Evolutionary conservation across 768 basidiomycete genomes (phyloP), one percentile per base, ranked within the genome.

Genomic region (Brasilioporus rufonigricans): DNA sequence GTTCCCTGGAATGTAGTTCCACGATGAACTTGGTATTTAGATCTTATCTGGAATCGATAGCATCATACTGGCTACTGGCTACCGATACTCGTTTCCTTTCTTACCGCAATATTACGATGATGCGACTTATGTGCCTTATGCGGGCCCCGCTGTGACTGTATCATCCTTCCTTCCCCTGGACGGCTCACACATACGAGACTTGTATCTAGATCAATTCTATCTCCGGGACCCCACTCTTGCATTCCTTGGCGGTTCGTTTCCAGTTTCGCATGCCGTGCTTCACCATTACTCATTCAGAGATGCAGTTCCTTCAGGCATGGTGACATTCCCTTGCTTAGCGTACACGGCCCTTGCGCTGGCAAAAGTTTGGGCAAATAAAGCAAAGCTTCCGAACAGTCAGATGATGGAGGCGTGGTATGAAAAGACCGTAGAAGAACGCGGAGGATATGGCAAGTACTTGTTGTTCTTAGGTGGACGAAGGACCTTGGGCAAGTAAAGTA

Each of bases 171-270:
- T 62, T 16, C 43, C 57, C 2, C 29, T 52, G 4, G n/a, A 40
- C 6, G 48, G 48, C 48, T 31, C 44, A 5, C 24, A 61, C 27
- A 16, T 62, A 16, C 52, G 60, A 39, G 59, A 58, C 14, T 23
- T 61, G 43, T 58, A 61, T 43, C 57, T 61, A 13, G 57, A 61
- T 27, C 18, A 53, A 10, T 61, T 62, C 29, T 57, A 62, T 19
- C 31, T 53, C 27, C 27, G 3, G 5, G 60, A 62, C 38, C 61
- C 56, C 23, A 62, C 53, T 2, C n/a, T n/a, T n/a, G n/a, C n/a
- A n/a, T n/a, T n/a, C n/a, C n/a, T n/a, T n/a, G n/a, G n/a, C n/a
- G n/a, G n/a, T n/a, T n/a, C n/a, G n/a, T n/a, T n/a, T n/a, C 12
- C 27, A 12, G 2, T 29, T 18, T n/a, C 36, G 8, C 10, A 3